Evolutionary conservation across 768 basidiomycete species (phyloP).

Genomic region (Tricholoma sp.): DNA sequence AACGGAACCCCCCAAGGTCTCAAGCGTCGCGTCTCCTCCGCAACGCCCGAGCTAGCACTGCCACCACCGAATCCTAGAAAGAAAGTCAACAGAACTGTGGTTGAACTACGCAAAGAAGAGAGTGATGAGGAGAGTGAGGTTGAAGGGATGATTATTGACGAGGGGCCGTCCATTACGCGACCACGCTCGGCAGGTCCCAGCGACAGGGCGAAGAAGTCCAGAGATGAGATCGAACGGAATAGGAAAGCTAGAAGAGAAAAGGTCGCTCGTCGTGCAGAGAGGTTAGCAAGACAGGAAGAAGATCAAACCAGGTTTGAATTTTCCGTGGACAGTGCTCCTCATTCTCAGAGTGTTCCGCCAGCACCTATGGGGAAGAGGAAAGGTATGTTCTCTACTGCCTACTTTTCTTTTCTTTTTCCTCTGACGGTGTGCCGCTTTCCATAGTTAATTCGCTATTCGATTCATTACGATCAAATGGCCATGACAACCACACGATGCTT

Average conservation of each 20-base stretch:
- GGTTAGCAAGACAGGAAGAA: slow-evolving; percentile 14
- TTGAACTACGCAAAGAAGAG: slow-evolving; percentile 16
- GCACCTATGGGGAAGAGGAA: slow-evolving; percentile 40
- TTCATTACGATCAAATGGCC: slow-evolving; percentile 27
- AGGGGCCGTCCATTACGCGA: slow-evolving; percentile 16
- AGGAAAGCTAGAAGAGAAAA: slow-evolving; percentile 29
- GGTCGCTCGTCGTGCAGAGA: slow-evolving; percentile 22
- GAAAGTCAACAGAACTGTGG: slow-evolving; percentile 1
- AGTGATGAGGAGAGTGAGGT: slow-evolving; percentile 41
- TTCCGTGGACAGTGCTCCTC: slow-evolving; percentile 7
- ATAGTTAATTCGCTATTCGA: slow-evolving; percentile 32
- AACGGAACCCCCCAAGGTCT: slow-evolving; percentile 11
- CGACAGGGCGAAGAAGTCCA: slow-evolving; percentile 19
- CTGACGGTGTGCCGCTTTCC: neutral
- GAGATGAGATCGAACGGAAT: slow-evolving; percentile 29
- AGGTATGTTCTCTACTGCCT: slow-evolving; percentile 27
- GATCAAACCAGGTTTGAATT: slow-evolving; percentile 16
- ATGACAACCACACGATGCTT: slow-evolving; percentile 24
- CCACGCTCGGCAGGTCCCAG: slow-evolving; percentile 18
- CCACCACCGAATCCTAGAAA: slow-evolving; percentile 4
- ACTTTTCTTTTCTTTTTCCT: neutral
- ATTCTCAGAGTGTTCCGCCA: slow-evolving; percentile 19
- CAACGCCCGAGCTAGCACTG: slow-evolving; percentile 7
- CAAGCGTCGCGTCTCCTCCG: slow-evolving; percentile 12
- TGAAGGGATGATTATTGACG: slow-evolving; percentile 46